phyloP scores from a whole-genome alignment of 2,329 filamentous ascomycete species.

The Byssoonygena ceratinophila region DNA sequence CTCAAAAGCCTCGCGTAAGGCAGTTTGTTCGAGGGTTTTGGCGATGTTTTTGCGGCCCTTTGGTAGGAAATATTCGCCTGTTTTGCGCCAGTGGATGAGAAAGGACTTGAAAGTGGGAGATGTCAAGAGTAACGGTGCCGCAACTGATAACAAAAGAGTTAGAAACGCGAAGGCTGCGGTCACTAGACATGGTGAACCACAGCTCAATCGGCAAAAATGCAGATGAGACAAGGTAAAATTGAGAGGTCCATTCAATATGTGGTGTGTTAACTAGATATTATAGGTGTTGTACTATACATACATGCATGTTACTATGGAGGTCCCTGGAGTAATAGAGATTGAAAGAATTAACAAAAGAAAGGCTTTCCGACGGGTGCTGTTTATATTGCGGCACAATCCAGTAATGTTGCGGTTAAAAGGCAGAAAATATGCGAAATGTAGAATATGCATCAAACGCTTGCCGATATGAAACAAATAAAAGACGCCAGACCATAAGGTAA shows the following conservation, averaged over 20 bases:
- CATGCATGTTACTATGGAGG: neutral
- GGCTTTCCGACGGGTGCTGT: neutral
- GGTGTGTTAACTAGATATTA: too few species aligned
- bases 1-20: conserved; percentile 23
- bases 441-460: neutral
- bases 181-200: neutral
- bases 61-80: conserved; percentile 19
- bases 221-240: too few species aligned
- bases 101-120: conserved; percentile 10
- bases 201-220: neutral
- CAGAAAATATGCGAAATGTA: neutral
- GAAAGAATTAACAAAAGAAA: neutral
- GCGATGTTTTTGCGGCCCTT: conserved; percentile 22
- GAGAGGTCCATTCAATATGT: too few species aligned
- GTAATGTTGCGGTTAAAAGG: conserved; percentile 1
- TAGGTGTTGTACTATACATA: too few species aligned
- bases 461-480: neutral
- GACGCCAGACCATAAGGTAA: neutral
- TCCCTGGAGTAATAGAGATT: neutral
- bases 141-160: conserved; percentile 17
- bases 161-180: conserved; percentile 4
- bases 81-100: conserved; percentile 14
- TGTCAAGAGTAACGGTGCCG: conserved; percentile 18
- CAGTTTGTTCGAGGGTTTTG: conserved; percentile 19
- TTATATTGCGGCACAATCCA: neutral